Evolutionary conservation across 2,329 filamentous ascomycete species (phyloP).

Genomic region (Stagonosporopsis cucurbitacearum): DNA sequence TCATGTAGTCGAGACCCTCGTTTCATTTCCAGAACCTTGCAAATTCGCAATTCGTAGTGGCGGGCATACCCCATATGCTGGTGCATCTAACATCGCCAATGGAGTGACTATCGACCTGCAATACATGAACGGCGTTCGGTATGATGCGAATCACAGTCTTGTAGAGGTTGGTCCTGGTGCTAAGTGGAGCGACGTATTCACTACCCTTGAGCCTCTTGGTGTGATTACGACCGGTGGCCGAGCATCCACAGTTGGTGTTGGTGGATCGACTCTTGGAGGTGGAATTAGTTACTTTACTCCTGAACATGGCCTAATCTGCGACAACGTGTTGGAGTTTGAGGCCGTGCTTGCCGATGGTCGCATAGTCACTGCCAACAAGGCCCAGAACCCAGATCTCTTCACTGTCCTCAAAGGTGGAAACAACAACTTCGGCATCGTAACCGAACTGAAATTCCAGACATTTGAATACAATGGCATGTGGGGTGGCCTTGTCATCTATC

Average conservation of each 20-base stretch:
- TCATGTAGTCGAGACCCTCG: conserved; percentile 24
- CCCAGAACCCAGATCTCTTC: conserved; percentile 37
- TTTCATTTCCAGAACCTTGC: conserved; percentile 12
- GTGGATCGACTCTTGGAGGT: conserved; percentile 35
- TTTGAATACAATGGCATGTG: conserved; percentile 38
- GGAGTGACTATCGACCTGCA: conserved; percentile 39
- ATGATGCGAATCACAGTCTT: conserved; percentile 21
- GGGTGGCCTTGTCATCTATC: conserved; percentile 44
- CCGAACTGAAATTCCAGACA: conserved; percentile 32
- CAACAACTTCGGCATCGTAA: conserved; percentile 48
- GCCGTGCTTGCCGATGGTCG: conserved; percentile 44
- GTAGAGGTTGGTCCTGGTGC: conserved; percentile 35
- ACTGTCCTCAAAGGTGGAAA: conserved; percentile 43
- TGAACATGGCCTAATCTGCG: conserved; percentile 37
- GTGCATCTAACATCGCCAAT: conserved; percentile 36
- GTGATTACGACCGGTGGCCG: conserved; percentile 35
- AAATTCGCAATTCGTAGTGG: conserved; percentile 35
- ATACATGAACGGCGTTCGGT: conserved; percentile 26
- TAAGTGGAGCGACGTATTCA: conserved; percentile 36
- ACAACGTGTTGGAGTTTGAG: conserved; percentile 42
- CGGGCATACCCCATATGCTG: conserved; percentile 34
- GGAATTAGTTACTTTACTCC: conserved; percentile 41
- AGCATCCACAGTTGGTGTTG: conserved; percentile 33
- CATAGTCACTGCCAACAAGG: conserved; percentile 30
- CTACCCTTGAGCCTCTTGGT: conserved; percentile 29